These are phyloP conservation scores for Zychaea mexicana DNA, from an alignment of 371 early-diverging fungal genomes.

Conservation along the genomic window DNA sequence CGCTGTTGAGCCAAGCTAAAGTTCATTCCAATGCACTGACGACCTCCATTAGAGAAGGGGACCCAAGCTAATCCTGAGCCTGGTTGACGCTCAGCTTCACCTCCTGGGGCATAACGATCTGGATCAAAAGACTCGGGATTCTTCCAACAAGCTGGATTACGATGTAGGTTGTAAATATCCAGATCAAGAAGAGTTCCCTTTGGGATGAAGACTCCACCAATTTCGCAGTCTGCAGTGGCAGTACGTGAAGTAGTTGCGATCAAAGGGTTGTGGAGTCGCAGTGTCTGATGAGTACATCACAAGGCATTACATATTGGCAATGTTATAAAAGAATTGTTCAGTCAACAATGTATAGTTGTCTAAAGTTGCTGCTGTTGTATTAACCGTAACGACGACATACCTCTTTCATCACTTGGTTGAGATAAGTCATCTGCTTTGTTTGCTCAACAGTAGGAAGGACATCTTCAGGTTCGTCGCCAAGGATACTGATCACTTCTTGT, in stretches of 20 bases:
- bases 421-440: conserved; percentile 39
- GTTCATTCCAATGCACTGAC: conserved; percentile 19
- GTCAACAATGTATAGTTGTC: background rate
- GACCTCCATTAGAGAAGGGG: conserved; percentile 33
- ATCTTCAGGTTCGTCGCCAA: conserved; percentile 44
- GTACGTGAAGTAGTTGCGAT: conserved; percentile 13
- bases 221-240: conserved; percentile 35
- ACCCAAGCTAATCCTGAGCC: conserved; percentile 22
- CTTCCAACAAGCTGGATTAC: conserved; percentile 22
- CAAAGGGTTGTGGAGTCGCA: conserved; percentile 13
- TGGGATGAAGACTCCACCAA: conserved; percentile 47
- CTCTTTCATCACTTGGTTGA: conserved; percentile 42
- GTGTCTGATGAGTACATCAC: too few species aligned
- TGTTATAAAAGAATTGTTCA: conserved; percentile 25
- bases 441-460: conserved; percentile 44
- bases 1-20: conserved; percentile 18
- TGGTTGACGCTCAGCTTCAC: conserved; percentile 23
- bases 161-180: conserved; percentile 35
- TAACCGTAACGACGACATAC: too few species aligned
- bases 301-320: too few species aligned
- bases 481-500: conserved; percentile 43
- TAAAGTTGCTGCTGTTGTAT: too few species aligned
- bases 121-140: conserved; percentile 25
- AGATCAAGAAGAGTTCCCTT: conserved; percentile 40
- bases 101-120: conserved; percentile 23